These are phyloP conservation scores for Globisporangium nunn DNA, from an alignment of 352 stramenopile species.

Conservation along the genomic window DNA sequence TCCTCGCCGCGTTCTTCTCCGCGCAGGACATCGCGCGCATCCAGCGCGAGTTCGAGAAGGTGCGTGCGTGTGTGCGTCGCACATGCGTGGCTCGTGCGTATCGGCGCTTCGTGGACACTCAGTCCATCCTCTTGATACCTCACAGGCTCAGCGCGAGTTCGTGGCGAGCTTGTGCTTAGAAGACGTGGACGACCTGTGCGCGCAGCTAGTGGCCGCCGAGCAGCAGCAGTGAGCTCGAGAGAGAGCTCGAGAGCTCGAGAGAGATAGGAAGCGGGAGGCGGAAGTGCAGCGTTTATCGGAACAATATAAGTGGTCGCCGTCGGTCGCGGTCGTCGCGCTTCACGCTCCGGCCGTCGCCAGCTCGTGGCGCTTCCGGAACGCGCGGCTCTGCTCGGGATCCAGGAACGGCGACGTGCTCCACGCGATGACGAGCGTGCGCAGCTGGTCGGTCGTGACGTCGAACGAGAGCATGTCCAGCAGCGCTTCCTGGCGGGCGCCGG, in stretches of 20 bases:
- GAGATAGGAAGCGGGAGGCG: too few species aligned
- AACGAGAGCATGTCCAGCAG: slow-evolving; percentile 64
- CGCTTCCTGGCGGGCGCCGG: slow-evolving; percentile 28
- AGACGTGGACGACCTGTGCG: slow-evolving; percentile 65
- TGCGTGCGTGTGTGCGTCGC: slow-evolving; percentile 7
- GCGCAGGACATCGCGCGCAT: slow-evolving; percentile 50
- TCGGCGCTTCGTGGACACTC: not conserved
- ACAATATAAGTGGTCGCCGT: not conserved
- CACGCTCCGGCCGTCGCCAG: slow-evolving; percentile 2
- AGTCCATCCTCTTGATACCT: not conserved
- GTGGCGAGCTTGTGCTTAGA: slow-evolving; percentile 52
- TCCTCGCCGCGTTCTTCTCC: slow-evolving; percentile 56
- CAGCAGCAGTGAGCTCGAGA: slow-evolving; percentile 4
- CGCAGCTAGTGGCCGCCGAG: slow-evolving; percentile 35
- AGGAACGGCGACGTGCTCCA: slow-evolving; percentile 80
- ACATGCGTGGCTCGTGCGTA: not conserved
- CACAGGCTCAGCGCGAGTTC: slow-evolving; percentile 44
- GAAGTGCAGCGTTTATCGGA: not conserved
- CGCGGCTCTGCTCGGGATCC: slow-evolving; percentile 32
- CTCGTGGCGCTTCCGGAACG: slow-evolving; percentile 36
- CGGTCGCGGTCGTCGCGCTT: too few species aligned
- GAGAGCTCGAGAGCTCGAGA: too few species aligned
- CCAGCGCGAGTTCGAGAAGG: slow-evolving; percentile 56
- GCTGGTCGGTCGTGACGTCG: slow-evolving; percentile 53
- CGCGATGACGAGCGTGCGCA: slow-evolving; percentile 74